Base-by-base conservation (phyloP, 192 early-diverging fungal genomes). In the Rhizophlyctis rosea region DNA sequence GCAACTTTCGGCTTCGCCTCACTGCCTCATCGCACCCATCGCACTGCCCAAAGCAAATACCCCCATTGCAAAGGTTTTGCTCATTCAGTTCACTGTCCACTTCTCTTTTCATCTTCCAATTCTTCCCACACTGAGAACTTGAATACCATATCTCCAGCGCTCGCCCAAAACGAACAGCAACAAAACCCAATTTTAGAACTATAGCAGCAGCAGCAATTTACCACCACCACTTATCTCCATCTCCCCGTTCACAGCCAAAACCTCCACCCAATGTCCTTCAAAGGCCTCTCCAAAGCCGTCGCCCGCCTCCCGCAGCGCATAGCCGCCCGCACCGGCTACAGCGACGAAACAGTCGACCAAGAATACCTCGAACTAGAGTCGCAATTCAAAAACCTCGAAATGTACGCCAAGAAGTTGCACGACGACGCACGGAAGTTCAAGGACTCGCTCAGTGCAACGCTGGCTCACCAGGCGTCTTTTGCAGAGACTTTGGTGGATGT, bases 211-310 rank as follows among this genome's bases (percentile, higher is more conserved):
- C n/a, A n/a, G n/a, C n/a, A n/a, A n/a, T n/a, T n/a, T n/a, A n/a
- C n/a, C n/a, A n/a, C n/a, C n/a, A n/a, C n/a, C n/a, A n/a, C n/a
- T n/a, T n/a, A n/a, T n/a, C n/a, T n/a, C n/a, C n/a, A n/a, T n/a
- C n/a, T n/a, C n/a, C 39, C 39, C 9, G 18, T 18, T 44, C 39
- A 18, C 39, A 7, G 7, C 18, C 18, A n/a, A n/a, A n/a, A n/a
- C n/a, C n/a, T n/a, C 30, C 4, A 56, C 30, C 3, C 9, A 7
- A 90, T 90, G 86, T 80, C 75, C 65, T 79, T 76, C 76, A 81
- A 88, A 66, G 91, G 91, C 2, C 84, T 93, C 54, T 72, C 75
- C 35, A 93, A 93, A 76, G 90, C 90, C 54, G 79, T 93, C 39
- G 79, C 81, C 52, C 83, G 91, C 39, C 82, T 93, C 64, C 91